Conservation (phyloP, 805 yeast genomes). For the Trichomonascus vanleenenianus region DNA sequence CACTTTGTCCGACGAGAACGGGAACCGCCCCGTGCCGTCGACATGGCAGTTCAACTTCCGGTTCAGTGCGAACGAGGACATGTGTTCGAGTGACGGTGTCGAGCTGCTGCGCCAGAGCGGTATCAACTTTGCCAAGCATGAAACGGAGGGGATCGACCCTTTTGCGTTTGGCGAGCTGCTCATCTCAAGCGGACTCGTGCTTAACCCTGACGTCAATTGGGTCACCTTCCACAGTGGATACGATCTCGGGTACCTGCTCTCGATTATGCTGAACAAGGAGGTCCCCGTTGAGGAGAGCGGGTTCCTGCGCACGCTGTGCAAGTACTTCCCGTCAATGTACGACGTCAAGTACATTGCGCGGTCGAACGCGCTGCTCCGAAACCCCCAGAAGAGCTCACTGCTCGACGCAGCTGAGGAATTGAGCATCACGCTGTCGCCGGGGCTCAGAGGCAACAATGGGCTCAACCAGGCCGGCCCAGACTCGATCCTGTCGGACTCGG, state of each 20-base stretch:
- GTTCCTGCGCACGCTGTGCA: conserved; percentile 59
- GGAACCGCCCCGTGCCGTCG: conserved; percentile 63
- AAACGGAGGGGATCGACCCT: conserved; percentile 68
- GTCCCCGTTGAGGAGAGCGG: conserved; percentile 80
- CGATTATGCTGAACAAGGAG: conserved; percentile 62
- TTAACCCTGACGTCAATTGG: conserved; percentile 73
- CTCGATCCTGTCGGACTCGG: conserved; percentile 34
- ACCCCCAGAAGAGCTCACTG: conserved; percentile 25
- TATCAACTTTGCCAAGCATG: conserved; percentile 68
- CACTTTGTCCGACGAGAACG: conserved; percentile 60
- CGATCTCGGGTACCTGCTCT: conserved; percentile 82
- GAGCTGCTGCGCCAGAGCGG: conserved; percentile 77
- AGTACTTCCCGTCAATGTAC: conserved; percentile 73
- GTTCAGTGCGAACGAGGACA: conserved; percentile 65
- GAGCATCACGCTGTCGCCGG: conserved; percentile 23
- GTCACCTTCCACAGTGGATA: conserved; percentile 89
- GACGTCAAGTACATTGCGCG: conserved; percentile 58
- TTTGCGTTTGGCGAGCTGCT: conserved; percentile 76
- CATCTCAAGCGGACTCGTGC: conserved; percentile 76
- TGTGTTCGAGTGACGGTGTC: conserved; percentile 82
- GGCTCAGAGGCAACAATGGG: conserved; percentile 16
- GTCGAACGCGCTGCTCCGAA: conserved; percentile 26
- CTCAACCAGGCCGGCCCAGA: conserved; percentile 39
- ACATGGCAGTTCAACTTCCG: conserved; percentile 97
- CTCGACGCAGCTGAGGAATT: conserved; percentile 37